Evolutionary conservation across 306 rosid genomes (phyloP).

Genomic region (Begonia fuchsioides): DNA sequence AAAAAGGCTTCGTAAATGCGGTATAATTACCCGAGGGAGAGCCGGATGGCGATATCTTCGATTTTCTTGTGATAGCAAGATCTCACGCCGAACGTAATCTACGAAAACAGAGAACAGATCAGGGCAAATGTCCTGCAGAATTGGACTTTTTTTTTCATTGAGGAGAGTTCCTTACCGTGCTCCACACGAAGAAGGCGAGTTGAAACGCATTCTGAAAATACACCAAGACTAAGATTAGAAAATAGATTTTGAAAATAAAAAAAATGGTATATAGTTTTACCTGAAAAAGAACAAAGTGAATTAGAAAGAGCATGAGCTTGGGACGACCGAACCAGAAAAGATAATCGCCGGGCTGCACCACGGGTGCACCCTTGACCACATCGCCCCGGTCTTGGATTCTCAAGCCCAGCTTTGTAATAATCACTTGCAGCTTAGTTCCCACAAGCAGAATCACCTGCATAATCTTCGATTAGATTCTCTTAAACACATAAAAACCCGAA

Average conservation of each 20-base stretch:
- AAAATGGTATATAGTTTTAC: slow-evolving; percentile 7
- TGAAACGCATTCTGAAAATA: slow-evolving; percentile 61
- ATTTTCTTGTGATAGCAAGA: slow-evolving; percentile 36
- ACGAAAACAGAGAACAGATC: background rate
- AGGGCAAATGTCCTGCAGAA: background rate
- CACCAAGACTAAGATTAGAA: background rate
- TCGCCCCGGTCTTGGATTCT: slow-evolving; percentile 52
- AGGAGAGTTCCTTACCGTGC: slow-evolving; percentile 30
- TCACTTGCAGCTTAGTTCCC: slow-evolving; percentile 63
- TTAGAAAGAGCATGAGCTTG: slow-evolving; percentile 34
- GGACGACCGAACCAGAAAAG: slow-evolving; percentile 78
- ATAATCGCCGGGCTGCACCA: slow-evolving; percentile 60
- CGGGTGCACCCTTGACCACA: slow-evolving; percentile 61
- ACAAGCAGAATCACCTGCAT: slow-evolving; percentile 54
- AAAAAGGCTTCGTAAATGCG: background rate
- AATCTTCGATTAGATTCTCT: background rate
- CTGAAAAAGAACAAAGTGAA: slow-evolving; percentile 72
- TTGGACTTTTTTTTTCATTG: background rate
- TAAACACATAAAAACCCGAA: background rate
- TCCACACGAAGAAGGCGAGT: slow-evolving; percentile 64
- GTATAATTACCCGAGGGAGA: slow-evolving; percentile 45
- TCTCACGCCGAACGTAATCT: slow-evolving; percentile 17
- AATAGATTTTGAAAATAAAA: background rate
- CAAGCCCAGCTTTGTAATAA: slow-evolving; percentile 59
- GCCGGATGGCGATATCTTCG: slow-evolving; percentile 32